A percentile compares a stretch with the other conserved stretches of the same genome.
phyloP scores from a whole-genome alignment of 139 green algal genomes.

The Choricystis sp. region DNA sequence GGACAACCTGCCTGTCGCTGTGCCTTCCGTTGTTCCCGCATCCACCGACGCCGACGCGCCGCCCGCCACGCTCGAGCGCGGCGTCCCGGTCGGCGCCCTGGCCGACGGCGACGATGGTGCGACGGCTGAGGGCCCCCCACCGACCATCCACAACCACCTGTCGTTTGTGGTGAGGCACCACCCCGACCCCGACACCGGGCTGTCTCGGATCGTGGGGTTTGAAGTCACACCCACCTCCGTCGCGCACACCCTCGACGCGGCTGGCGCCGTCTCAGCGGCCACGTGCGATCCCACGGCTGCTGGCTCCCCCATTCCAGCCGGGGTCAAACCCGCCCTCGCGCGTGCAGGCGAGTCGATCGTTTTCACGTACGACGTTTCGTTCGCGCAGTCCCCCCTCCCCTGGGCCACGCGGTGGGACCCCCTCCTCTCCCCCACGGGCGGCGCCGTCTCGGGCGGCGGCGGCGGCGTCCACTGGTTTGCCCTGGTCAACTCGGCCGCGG shows the following conservation, averaged over 20 bases:
- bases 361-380: constrained; percentile 88
- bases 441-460: too few relatives aligned
- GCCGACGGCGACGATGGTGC: constrained; percentile 11
- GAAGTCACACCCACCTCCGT: constrained; percentile 78
- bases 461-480: constrained; percentile 99
- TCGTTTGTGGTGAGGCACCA: constrained; percentile 95
- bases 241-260: constrained; percentile 72
- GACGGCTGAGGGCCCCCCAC: constrained; percentile 41
- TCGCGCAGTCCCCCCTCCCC: constrained; percentile 58
- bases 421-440: constrained; percentile 87
- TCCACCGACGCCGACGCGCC: constrained; percentile 38
- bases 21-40: constrained; percentile 67
- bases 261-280: constrained; percentile 36
- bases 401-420: constrained; percentile 98
- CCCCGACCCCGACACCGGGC: constrained; percentile 60
- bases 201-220: constrained; percentile 89
- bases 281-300: constrained; percentile 76
- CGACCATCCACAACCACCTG: constrained; percentile 93
- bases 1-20: constrained; percentile 95
- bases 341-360: constrained; percentile 66
- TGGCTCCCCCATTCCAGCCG: constrained; percentile 60
- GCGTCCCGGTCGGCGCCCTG: constrained; percentile 82
- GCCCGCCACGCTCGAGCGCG: constrained; percentile 89
- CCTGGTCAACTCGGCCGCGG: constrained; percentile 99
- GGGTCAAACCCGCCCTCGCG: constrained; percentile 55